Conservation (phyloP, 2,329 filamentous ascomycete genomes). For the Aspergillus sergii region DNA sequence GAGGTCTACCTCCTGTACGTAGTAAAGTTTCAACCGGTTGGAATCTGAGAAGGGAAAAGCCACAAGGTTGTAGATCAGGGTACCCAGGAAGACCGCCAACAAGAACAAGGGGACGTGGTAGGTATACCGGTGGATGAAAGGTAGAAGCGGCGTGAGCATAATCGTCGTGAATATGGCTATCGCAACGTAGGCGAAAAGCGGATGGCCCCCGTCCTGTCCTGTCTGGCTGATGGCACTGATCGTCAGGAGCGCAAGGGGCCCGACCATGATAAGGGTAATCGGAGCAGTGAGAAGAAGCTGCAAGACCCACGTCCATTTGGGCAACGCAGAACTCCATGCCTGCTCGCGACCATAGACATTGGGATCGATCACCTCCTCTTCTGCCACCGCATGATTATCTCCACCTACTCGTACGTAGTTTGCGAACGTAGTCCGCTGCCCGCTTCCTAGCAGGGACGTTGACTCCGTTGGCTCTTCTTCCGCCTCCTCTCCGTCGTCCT, state of each 20-base stretch:
- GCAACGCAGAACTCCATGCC: constrained; percentile 77
- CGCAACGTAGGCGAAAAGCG: constrained; percentile 71
- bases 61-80: constrained; percentile 80
- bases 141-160: constrained; percentile 73
- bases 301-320: constrained; percentile 82
- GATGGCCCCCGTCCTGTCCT: constrained; percentile 75
- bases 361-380: constrained; percentile 32
- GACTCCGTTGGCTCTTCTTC: constrained; percentile 55
- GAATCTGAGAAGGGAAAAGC: constrained; percentile 85
- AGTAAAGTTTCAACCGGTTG: constrained; percentile 83
- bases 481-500: constrained; percentile 41
- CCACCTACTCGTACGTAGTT: constrained; percentile 51
- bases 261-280: constrained; percentile 74
- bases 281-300: constrained; percentile 82
- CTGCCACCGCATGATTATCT: constrained; percentile 29
- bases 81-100: constrained; percentile 71
- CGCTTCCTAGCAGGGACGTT: constrained; percentile 57
- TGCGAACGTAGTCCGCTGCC: constrained; percentile 57
- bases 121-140: constrained; percentile 84
- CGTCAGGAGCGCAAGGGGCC: constrained; percentile 73
- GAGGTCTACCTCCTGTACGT: constrained; percentile 78
- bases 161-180: constrained; percentile 70
- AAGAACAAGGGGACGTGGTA: constrained; percentile 80
- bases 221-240: constrained; percentile 77
- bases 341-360: constrained; percentile 72